Conservation (phyloP, 2,329 filamentous ascomycete species). For the Diaporthe capsici region DNA sequence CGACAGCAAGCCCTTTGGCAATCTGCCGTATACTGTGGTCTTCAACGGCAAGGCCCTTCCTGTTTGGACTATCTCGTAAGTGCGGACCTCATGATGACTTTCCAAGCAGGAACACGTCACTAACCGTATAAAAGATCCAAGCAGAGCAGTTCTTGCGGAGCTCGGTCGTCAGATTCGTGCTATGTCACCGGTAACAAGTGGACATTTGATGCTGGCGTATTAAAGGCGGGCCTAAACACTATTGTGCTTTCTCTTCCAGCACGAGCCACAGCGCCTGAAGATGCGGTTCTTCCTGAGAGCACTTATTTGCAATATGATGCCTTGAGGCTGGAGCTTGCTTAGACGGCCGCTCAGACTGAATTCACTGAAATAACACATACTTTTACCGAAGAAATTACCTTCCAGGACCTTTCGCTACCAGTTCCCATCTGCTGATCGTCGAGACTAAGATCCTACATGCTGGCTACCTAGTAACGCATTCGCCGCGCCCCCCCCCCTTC, state of each 20-base stretch:
- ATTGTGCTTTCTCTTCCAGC: slow-evolving; percentile 19
- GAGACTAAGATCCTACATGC: no score
- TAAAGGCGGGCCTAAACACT: slow-evolving; percentile 3
- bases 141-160: slow-evolving; percentile 22
- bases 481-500: no score
- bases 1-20: slow-evolving; percentile 63
- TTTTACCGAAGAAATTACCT: rapidly evolving
- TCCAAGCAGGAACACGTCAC: not conserved
- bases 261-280: slow-evolving; percentile 13
- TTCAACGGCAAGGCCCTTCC: slow-evolving; percentile 59
- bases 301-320: slow-evolving; percentile 26
- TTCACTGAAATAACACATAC: no score
- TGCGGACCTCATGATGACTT: slow-evolving; percentile 29
- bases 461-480: no score
- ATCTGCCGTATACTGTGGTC: slow-evolving; percentile 63
- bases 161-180: slow-evolving; percentile 14
- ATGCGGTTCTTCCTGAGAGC: slow-evolving; percentile 9
- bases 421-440: no score
- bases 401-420: no score
- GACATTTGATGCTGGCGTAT: not conserved
- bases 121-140: not conserved
- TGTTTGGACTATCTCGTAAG: slow-evolving; percentile 70
- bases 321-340: slow-evolving; percentile 2
- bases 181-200: slow-evolving; percentile 22
- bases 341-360: not conserved